Percentiles rank a stretch among this genome's conserved stretches.
phyloP scores from a whole-genome alignment of 257 asterid species.

The Oldenlandia corymbosa region DNA sequence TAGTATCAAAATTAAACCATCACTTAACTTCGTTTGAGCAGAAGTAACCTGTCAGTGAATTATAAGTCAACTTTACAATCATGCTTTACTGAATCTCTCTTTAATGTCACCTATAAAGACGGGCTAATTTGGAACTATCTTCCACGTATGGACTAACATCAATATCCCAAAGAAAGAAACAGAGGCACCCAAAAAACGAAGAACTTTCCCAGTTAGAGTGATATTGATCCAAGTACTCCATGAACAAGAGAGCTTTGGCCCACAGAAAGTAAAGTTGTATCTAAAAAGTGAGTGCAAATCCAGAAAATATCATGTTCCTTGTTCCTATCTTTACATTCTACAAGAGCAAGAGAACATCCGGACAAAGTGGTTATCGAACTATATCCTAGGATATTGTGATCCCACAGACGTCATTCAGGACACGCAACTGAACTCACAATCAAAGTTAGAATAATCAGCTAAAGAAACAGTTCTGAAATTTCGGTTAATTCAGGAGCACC shows the following conservation, averaged over 20 bases:
- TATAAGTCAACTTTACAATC: neutral
- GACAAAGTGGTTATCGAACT: neutral
- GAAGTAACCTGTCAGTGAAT: neutral
- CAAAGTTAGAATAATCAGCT: neutral
- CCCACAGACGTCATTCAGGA: neutral
- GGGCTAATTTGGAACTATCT: neutral
- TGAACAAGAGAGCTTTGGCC: neutral
- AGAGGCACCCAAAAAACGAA: neutral
- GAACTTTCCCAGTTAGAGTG: neutral
- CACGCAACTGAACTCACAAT: neutral
- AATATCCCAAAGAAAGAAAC: neutral
- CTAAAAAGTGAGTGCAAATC: neutral
- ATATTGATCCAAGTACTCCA: neutral
- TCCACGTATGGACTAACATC: neutral
- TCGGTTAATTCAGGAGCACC: neutral
- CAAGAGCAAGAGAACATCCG: neutral
- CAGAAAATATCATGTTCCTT: neutral
- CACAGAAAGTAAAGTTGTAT: neutral
- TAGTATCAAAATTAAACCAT: neutral
- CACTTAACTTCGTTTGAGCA: neutral
- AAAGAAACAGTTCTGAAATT: neutral
- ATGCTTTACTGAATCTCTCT: neutral
- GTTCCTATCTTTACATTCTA: neutral
- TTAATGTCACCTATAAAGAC: neutral
- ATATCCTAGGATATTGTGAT: neutral